Conservation (phyloP, 108 stramenopile species). For the Cyclotella cryptica region DNA sequence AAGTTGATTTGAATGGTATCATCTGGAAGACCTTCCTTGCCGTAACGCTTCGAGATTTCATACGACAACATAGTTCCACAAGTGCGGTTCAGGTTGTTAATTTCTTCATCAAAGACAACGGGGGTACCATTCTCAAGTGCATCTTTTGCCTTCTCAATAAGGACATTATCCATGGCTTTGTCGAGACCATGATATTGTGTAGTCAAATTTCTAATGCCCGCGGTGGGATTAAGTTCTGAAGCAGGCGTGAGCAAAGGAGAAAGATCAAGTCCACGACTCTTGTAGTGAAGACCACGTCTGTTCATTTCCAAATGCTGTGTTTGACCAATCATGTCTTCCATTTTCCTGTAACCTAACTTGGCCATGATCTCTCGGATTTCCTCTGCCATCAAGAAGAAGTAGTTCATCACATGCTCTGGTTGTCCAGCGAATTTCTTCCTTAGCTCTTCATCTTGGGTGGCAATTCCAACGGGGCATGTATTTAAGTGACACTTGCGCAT, state of each 20-base stretch:
- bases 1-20: slow-evolving; percentile 94
- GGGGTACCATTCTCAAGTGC: slow-evolving; percentile 88
- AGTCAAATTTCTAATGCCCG: slow-evolving; percentile 80
- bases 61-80: slow-evolving; percentile 95
- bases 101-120: slow-evolving; percentile 81
- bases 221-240: slow-evolving; percentile 88
- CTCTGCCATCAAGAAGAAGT: slow-evolving; percentile 96
- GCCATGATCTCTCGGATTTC: slow-evolving; percentile 97
- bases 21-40: slow-evolving; percentile 94
- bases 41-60: slow-evolving; percentile 89
- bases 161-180: slow-evolving; percentile 80
- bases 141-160: slow-evolving; percentile 82
- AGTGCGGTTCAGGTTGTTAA: slow-evolving; percentile 95
- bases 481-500: slow-evolving; percentile 98
- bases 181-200: slow-evolving; percentile 92
- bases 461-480: slow-evolving; percentile 97
- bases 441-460: slow-evolving; percentile 97
- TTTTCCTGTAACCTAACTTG: slow-evolving; percentile 91
- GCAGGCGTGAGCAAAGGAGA: slow-evolving; percentile 93
- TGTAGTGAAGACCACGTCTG: slow-evolving; percentile 92
- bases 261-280: slow-evolving; percentile 94
- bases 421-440: slow-evolving; percentile 94
- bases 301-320: slow-evolving; percentile 94
- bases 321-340: slow-evolving; percentile 97
- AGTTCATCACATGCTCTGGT: slow-evolving; percentile 98